Evolutionary conservation across 2,329 filamentous ascomycete species (phyloP).

Genomic region (Colletotrichum abscissum): DNA sequence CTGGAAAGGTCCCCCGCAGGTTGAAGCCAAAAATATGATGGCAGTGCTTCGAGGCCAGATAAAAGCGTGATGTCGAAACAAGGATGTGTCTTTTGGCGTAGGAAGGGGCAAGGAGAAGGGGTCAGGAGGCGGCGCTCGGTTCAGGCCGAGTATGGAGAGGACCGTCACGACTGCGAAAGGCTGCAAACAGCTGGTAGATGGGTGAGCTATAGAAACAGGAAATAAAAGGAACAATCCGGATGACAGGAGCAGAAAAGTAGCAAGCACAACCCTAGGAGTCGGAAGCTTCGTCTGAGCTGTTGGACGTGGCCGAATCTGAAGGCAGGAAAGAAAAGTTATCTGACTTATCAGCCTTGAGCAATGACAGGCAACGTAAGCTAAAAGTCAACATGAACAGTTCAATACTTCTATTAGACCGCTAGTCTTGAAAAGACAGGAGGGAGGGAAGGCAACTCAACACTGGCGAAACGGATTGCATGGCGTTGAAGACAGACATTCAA

Average conservation of each 20-base stretch:
- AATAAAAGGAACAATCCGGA: neutral
- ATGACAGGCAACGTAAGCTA: neutral
- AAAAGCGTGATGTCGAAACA: slow-evolving; percentile 28
- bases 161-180: neutral
- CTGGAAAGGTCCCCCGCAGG: slow-evolving; percentile 2
- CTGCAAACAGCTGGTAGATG: neutral
- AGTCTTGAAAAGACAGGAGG: neutral
- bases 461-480: slow-evolving; percentile 10
- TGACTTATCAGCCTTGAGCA: neutral
- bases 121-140: slow-evolving; percentile 6
- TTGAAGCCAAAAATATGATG: neutral
- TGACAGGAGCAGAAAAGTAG: neutral
- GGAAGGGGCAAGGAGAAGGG: slow-evolving; percentile 30
- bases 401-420: neutral
- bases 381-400: neutral
- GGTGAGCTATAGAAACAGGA: neutral
- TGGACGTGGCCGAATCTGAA: neutral
- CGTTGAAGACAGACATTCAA: neutral
- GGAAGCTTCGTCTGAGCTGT: neutral
- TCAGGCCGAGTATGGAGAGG: neutral
- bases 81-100: slow-evolving; percentile 19
- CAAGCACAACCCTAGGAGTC: neutral
- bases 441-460: neutral
- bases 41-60: neutral
- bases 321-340: neutral